These are phyloP conservation scores for Salvia splendens DNA, from an alignment of 257 asterid genomes.

Conservation along the genomic window DNA sequence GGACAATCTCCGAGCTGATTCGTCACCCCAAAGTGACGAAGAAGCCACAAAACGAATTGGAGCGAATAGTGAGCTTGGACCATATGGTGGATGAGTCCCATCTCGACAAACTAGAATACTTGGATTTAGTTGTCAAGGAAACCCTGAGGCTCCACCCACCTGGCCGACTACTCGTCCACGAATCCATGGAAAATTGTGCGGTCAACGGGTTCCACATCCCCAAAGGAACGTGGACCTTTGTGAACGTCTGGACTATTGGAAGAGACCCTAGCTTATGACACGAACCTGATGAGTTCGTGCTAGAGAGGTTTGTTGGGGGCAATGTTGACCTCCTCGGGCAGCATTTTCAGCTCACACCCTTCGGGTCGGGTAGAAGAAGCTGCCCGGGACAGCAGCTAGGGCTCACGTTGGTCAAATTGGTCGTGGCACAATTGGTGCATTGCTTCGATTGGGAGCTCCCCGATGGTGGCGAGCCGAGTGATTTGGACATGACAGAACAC, in stretches of 20 bases:
- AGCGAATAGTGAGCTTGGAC: slow-evolving; percentile 26
- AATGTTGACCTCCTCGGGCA: slow-evolving; percentile 31
- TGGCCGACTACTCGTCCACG: slow-evolving; percentile 26
- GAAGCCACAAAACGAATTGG: slow-evolving; percentile 35
- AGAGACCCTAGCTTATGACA: slow-evolving; percentile 34
- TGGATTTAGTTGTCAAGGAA: slow-evolving; percentile 36
- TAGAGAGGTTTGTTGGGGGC: slow-evolving; percentile 34
- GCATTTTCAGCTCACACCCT: slow-evolving; percentile 36
- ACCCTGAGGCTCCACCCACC: slow-evolving; percentile 36
- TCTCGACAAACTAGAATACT: slow-evolving; percentile 35
- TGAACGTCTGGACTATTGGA: slow-evolving; percentile 38
- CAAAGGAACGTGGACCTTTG: slow-evolving; percentile 28
- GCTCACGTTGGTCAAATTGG: slow-evolving; percentile 26
- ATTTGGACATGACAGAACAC: slow-evolving; percentile 35
- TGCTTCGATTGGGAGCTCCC: slow-evolving; percentile 46
- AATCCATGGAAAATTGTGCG: slow-evolving; percentile 32
- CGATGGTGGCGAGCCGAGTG: slow-evolving; percentile 17
- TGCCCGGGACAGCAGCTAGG: slow-evolving; percentile 44
- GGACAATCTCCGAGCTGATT: slow-evolving; percentile 27
- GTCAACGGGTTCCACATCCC: slow-evolving; percentile 27
- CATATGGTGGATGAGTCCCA: slow-evolving; percentile 34
- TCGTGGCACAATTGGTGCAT: slow-evolving; percentile 42
- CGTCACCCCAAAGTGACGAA: slow-evolving; percentile 21
- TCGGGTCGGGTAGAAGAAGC: slow-evolving; percentile 42
- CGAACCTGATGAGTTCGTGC: slow-evolving; percentile 34